Evolutionary conservation across 768 basidiomycete species (phyloP).

Genomic region (Naganishia vaughanmartiniae): DNA sequence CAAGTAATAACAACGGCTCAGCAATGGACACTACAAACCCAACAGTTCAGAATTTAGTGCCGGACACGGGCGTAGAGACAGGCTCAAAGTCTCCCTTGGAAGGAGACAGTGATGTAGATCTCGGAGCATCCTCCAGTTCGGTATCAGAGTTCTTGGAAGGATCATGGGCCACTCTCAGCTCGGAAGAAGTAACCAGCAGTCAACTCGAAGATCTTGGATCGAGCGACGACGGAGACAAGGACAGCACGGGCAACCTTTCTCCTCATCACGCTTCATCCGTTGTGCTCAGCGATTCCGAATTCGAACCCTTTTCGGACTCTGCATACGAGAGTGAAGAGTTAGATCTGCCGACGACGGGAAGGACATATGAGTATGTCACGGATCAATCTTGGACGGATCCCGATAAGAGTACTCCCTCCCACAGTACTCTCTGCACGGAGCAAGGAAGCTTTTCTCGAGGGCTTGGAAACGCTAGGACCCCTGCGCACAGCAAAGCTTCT

Average conservation of each 20-base stretch:
- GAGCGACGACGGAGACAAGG: not conserved
- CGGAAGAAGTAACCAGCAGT: not conserved
- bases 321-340: constrained; percentile 2
- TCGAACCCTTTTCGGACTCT: constrained; percentile 13
- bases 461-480: not conserved
- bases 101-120: constrained; percentile 6
- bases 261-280: not conserved
- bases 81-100: not conserved
- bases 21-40: not conserved
- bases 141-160: constrained; percentile 5
- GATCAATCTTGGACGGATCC: constrained; percentile 25
- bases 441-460: constrained; percentile 20
- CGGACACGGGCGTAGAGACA: not conserved
- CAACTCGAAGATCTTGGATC: constrained; percentile 9
- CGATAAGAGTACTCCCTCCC: constrained; percentile 13
- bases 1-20: not conserved
- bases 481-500: constrained; percentile 2
- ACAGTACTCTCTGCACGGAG: constrained; percentile 13
- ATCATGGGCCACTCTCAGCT: constrained; percentile 16
- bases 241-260: not conserved
- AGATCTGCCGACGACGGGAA: not conserved
- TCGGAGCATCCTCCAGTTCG: not conserved
- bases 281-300: constrained; percentile 3
- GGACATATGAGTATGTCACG: constrained; percentile 12
- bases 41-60: not conserved